Conservation (phyloP, 2,329 filamentous ascomycete species). For the Sporothrix mexicana region DNA sequence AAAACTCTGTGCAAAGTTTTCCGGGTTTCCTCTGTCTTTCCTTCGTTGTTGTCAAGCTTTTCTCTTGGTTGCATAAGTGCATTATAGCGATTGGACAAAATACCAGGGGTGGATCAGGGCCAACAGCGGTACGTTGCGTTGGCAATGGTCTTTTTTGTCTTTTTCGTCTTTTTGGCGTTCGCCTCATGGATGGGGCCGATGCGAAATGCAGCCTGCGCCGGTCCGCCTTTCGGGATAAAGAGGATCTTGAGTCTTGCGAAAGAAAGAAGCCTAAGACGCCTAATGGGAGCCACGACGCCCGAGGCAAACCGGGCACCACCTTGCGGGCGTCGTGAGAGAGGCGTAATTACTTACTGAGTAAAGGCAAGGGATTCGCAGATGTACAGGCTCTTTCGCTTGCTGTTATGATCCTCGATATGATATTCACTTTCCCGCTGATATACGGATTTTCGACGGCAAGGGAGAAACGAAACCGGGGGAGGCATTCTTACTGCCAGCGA, state of each 20-base stretch:
- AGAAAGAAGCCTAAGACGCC: background rate
- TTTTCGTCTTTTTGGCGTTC: too few relatives aligned
- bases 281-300: background rate
- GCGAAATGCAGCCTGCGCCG: background rate
- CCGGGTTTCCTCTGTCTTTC: too few relatives aligned
- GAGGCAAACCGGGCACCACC: background rate
- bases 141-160: too few relatives aligned
- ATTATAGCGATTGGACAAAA: slow-evolving; percentile 17
- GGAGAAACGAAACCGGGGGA: background rate
- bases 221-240: slow-evolving; percentile 1
- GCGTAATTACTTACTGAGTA: background rate
- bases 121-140: too few relatives aligned
- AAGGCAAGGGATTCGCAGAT: background rate
- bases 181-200: slow-evolving; percentile 1
- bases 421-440: background rate
- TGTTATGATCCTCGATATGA: background rate
- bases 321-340: background rate
- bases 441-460: slow-evolving; percentile 11
- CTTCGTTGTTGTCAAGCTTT: too few relatives aligned
- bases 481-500: background rate
- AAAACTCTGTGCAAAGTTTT: slow-evolving; percentile 29
- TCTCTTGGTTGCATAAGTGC: slow-evolving; percentile 24
- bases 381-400: background rate
- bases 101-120: background rate
- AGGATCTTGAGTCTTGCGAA: too few relatives aligned